phyloP scores from a whole-genome alignment of 768 basidiomycete species.

The Auricularia auricula-judae region DNA sequence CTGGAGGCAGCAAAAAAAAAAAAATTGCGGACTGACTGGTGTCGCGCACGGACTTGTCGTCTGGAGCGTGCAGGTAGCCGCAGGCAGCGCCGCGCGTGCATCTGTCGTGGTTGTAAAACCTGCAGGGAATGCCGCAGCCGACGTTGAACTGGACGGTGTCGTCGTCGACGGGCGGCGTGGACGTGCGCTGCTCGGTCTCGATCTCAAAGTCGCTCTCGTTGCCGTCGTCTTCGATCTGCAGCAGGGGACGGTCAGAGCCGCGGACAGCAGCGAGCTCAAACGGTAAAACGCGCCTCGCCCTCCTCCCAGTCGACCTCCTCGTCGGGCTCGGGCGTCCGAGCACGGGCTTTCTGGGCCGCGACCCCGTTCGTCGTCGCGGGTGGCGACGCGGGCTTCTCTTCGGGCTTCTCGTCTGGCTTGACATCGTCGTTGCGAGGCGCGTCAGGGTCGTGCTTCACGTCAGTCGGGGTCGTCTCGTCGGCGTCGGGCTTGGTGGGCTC shows the following conservation, averaged over 20 bases:
- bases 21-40: conserved; percentile 28
- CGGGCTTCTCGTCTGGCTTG: too few relatives aligned
- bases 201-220: conserved; percentile 1
- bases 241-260: not conserved
- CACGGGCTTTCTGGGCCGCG: too few relatives aligned
- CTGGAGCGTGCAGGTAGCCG: conserved; percentile 41
- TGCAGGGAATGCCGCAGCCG: conserved; percentile 43
- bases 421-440: too few relatives aligned
- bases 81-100: conserved; percentile 34
- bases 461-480: too few relatives aligned
- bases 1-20: not conserved
- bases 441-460: too few relatives aligned
- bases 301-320: not conserved
- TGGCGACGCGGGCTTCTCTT: too few relatives aligned
- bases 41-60: conserved; percentile 43
- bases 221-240: not conserved
- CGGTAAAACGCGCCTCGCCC: not conserved
- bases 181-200: not conserved
- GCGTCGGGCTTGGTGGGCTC: too few relatives aligned
- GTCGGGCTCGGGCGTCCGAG: not conserved
- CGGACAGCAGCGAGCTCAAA: not conserved
- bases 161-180: not conserved
- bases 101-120: conserved; percentile 45
- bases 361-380: too few relatives aligned
- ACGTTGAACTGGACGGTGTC: conserved; percentile 13